phyloP scores from a whole-genome alignment of 23 red algal species.

The Agarophyton chilense region DNA sequence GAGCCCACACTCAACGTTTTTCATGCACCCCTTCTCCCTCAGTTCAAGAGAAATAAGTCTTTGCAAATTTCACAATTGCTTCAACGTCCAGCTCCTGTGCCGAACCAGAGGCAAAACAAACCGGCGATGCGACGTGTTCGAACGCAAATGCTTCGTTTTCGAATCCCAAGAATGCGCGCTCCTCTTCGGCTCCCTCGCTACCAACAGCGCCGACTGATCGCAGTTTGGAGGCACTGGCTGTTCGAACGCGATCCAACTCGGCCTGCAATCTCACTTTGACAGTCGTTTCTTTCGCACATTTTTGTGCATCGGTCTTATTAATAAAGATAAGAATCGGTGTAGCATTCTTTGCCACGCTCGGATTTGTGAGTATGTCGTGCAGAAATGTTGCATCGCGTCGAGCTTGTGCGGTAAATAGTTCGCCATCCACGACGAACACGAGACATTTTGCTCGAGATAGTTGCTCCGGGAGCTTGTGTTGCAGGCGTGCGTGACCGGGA shows the following conservation, averaged over 20 bases:
- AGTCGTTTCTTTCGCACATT: constrained; percentile 33
- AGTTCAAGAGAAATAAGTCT: background rate
- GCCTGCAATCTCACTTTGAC: constrained; percentile 52
- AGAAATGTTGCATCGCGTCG: constrained; percentile 49
- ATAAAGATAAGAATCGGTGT: constrained; percentile 57
- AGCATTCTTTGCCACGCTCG: constrained; percentile 15
- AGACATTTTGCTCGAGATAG: constrained; percentile 40
- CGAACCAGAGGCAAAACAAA: constrained; percentile 35
- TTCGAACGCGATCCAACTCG: constrained; percentile 51
- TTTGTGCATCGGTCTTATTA: constrained; percentile 53
- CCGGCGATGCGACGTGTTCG: constrained; percentile 45
- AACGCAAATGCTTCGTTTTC: constrained; percentile 64
- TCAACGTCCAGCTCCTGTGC: constrained; percentile 26
- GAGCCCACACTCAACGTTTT: background rate
- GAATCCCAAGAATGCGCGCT: constrained; percentile 48
- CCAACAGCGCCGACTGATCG: constrained; percentile 17
- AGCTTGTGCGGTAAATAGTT: constrained; percentile 55
- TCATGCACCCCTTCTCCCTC: background rate
- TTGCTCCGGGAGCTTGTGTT: constrained; percentile 11
- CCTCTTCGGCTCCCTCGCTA: constrained; percentile 37
- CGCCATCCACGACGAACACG: constrained; percentile 55
- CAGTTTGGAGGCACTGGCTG: constrained; percentile 30
- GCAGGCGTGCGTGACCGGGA: constrained; percentile 55
- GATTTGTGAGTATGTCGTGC: constrained; percentile 44
- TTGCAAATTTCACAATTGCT: constrained; percentile 15